phyloP scores from a whole-genome alignment of 1,284 basidiomycete species.

The Rhizoctonia solani region DNA sequence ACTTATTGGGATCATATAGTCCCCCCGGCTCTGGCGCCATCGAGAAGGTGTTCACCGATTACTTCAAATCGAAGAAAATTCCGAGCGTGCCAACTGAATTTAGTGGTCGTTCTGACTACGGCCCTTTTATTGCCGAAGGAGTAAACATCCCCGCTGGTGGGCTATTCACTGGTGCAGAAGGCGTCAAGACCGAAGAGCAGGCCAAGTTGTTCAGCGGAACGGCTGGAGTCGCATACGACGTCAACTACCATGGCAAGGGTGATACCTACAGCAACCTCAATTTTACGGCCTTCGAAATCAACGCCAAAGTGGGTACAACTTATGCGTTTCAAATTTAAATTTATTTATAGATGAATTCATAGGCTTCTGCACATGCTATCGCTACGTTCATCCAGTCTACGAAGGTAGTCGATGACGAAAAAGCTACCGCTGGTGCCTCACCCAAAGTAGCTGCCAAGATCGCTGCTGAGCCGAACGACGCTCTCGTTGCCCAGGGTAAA shows the following conservation, averaged over 20 bases:
- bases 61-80: slow-evolving; percentile 27
- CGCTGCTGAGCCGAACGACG: slow-evolving; percentile 8
- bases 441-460: neutral
- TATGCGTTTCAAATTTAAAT: neutral
- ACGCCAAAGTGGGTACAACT: slow-evolving; percentile 20
- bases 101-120: slow-evolving; percentile 29
- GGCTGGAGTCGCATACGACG: slow-evolving; percentile 19
- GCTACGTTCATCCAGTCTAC: slow-evolving; percentile 33
- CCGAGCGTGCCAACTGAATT: slow-evolving; percentile 21
- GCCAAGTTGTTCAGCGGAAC: slow-evolving; percentile 26
- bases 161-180: slow-evolving; percentile 32
- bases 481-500: slow-evolving; percentile 5
- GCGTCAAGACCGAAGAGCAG: too few relatives aligned
- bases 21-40: slow-evolving; percentile 30
- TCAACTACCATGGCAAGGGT: slow-evolving; percentile 32
- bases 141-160: slow-evolving; percentile 30
- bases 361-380: slow-evolving; percentile 31
- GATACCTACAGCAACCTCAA: slow-evolving; percentile 30
- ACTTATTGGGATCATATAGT: neutral
- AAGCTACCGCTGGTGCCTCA: slow-evolving; percentile 5
- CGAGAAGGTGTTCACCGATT: slow-evolving; percentile 27
- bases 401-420: slow-evolving; percentile 24
- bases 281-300: slow-evolving; percentile 16
- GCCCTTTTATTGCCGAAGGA: slow-evolving; percentile 28
- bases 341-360: neutral